Evolutionary conservation across 179 eudicot species (phyloP).

Genomic region (Sideroxylon spinosum): DNA sequence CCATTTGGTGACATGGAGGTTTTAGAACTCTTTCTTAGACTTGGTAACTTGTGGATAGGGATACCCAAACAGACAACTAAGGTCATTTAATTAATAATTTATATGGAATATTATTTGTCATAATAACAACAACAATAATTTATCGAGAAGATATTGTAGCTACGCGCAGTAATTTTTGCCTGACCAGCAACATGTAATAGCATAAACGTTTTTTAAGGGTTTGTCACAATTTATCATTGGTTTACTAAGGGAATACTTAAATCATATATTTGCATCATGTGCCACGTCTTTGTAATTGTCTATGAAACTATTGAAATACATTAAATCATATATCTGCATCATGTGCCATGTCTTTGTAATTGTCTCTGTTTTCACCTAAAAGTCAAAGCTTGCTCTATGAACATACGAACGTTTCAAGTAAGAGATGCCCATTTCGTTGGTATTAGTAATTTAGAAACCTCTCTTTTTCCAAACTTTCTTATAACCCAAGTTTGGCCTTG

Average conservation of each 20-base stretch:
- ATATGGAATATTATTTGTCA: too few relatives aligned
- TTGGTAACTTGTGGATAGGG: background rate
- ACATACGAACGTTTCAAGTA: background rate
- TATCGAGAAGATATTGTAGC: background rate
- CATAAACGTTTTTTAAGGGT: background rate
- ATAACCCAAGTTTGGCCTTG: background rate
- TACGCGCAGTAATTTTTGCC: background rate
- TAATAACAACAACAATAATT: too few relatives aligned
- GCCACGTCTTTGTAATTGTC: background rate
- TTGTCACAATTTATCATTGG: background rate
- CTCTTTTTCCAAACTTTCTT: background rate
- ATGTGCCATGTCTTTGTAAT: background rate
- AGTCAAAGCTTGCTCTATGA: background rate
- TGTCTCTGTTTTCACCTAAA: background rate
- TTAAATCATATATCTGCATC: background rate
- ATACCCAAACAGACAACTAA: background rate
- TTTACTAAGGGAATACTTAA: background rate
- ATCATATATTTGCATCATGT: constrained; percentile 7
- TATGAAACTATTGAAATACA: background rate
- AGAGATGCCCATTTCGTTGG: background rate
- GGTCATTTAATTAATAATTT: background rate
- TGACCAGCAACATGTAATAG: background rate
- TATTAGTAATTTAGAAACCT: background rate
- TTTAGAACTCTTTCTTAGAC: background rate
- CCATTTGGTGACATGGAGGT: background rate